phyloP scores from a whole-genome alignment of 2,329 filamentous ascomycete genomes.

The Calycina herbarum region DNA sequence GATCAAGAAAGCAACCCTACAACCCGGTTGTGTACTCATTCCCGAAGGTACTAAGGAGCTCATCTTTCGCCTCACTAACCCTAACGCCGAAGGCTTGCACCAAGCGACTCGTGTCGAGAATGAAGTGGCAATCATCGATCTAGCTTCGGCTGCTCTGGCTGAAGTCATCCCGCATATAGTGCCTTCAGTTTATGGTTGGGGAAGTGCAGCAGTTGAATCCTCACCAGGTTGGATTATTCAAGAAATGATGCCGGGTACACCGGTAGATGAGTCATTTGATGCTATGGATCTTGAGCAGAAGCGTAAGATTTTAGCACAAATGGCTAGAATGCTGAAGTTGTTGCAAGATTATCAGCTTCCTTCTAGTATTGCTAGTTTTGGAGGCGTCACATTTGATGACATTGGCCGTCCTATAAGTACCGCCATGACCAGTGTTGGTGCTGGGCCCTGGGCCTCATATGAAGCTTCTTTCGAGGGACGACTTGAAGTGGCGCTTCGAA shows the following conservation, averaged over 20 bases:
- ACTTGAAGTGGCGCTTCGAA: slow-evolving; percentile 36
- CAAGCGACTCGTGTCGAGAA: not conserved
- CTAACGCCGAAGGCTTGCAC: not conserved
- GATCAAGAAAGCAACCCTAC: not conserved
- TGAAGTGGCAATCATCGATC: not conserved
- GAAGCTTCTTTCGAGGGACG: slow-evolving; percentile 34
- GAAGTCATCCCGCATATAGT: not conserved
- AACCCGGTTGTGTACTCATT: not conserved
- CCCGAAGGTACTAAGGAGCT: not conserved
- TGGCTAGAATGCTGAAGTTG: slow-evolving; percentile 36
- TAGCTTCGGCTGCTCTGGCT: not conserved
- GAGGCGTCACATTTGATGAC: slow-evolving; percentile 38
- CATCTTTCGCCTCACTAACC: not conserved
- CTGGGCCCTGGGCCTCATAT: slow-evolving; percentile 36
- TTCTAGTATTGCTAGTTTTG: slow-evolving; percentile 35
- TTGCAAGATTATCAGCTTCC: slow-evolving; percentile 39
- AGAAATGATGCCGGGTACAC: slow-evolving; percentile 36
- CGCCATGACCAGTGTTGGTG: slow-evolving; percentile 37
- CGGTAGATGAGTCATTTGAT: slow-evolving; percentile 29
- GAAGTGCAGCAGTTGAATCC: slow-evolving; percentile 26
- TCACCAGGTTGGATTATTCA: slow-evolving; percentile 37
- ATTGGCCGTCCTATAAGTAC: slow-evolving; percentile 37
- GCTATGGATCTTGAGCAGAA: slow-evolving; percentile 32
- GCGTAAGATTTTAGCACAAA: slow-evolving; percentile 35
- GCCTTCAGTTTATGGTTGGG: slow-evolving; percentile 35